Evolutionary conservation across 352 stramenopile species (phyloP), one percentile per base, ranked within the genome.

Genomic region (Phytopythium helicoides): DNA sequence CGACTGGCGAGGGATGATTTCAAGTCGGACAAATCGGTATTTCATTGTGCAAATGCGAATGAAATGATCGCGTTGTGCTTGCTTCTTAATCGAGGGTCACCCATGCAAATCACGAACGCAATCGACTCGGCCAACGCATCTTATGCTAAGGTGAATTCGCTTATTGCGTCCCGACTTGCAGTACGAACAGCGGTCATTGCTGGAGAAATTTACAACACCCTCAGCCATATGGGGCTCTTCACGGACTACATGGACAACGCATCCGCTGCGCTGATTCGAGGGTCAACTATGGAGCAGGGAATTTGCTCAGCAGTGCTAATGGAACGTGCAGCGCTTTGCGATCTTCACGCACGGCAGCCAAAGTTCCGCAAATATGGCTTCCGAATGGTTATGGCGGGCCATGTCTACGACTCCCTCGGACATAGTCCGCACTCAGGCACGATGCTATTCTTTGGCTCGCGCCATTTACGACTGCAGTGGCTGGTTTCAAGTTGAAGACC

Each of bases 361-460:
- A 93, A 90, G 46, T 93, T 92, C 46, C 83, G 86, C 54, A 96
- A 96, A 47, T 94, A 87, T 52, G 86, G 85, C 3, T 96, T 96
- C 52, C 76, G 86, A 52, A 91, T 96, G 85, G 81, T 96, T 37
- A 95, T 96, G 77, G 86, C 86, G 21, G 83, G 86, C 21, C 83
- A 94, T 35, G 71, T 92, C 5, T 96, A 93, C 60, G 71, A 88
- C 35, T 87, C 81, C 2, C 50, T 91, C 12, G 80, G 78, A 0
- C 78, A 92, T 56, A 68, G 73, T 6, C 62, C 78, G 21, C 86
- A 96, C 60, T 88, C 85, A n/a, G 0, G 81, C 86, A 22, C 82
- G 86, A 16, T 96, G 86, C 45, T 95, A 95, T 47, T 72, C 82
- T 4, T 56, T 91, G 26, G 82, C 85, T 1, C 68, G 82, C 4